A percentile compares a stretch with the other conserved stretches of the same genome.
Conservation (phyloP, 163 green algal genomes). For the Volvox carteri region DNA sequence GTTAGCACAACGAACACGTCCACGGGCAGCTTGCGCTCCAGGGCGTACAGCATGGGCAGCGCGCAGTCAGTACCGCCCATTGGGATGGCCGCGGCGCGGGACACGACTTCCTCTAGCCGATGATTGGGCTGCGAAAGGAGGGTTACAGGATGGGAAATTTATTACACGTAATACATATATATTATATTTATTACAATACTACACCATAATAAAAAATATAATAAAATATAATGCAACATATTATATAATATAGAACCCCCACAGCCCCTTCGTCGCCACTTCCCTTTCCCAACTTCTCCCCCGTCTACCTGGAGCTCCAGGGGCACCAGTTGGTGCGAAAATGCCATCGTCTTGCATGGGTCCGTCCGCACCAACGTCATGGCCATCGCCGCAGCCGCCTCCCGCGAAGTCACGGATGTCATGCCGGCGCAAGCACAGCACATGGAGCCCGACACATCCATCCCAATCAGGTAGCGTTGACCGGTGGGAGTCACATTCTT, state of each 20-base stretch:
- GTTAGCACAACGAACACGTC: constrained; percentile 62
- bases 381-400: constrained; percentile 42
- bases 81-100: background rate
- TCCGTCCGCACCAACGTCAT: constrained; percentile 48
- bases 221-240: no score
- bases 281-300: background rate
- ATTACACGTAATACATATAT: no score
- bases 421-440: constrained; percentile 38
- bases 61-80: constrained; percentile 62
- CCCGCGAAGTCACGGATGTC: background rate
- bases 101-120: constrained; percentile 10
- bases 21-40: constrained; percentile 36
- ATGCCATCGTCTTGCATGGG: constrained; percentile 46
- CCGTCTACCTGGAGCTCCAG: constrained; percentile 1
- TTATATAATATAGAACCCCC: no score
- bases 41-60: constrained; percentile 57
- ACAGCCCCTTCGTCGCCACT: no score
- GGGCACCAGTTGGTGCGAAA: constrained; percentile 37
- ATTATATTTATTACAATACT: no score
- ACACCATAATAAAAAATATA: no score
- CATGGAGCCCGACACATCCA: constrained; percentile 61
- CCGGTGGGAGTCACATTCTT: constrained; percentile 53
- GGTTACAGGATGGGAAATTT: background rate
- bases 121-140: background rate
- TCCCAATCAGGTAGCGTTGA: constrained; percentile 46